Evolutionary conservation across 2,329 filamentous ascomycete species (phyloP).

Genomic region (Penicillium sclerotigenum): DNA sequence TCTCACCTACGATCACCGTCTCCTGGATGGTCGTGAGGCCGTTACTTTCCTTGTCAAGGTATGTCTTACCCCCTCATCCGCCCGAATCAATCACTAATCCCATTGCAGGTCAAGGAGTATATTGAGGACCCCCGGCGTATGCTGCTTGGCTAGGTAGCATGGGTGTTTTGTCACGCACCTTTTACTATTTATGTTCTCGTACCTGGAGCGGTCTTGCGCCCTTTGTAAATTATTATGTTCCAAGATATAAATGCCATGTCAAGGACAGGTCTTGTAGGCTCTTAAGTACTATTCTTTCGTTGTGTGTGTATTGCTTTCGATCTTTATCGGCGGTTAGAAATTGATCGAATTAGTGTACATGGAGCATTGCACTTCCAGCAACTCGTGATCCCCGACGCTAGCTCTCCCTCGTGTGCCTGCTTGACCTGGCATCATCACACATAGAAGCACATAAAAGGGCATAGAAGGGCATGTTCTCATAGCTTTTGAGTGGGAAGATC

Average conservation of each 20-base stretch:
- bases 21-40: conserved; percentile 91
- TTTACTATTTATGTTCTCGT: conserved; percentile 13
- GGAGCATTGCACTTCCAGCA: background rate
- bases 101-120: conserved; percentile 73
- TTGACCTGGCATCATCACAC: background rate
- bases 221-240: conserved; percentile 32
- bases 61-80: conserved; percentile 11
- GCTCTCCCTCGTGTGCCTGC: background rate
- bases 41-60: conserved; percentile 92
- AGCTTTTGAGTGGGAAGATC: background rate
- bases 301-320: background rate
- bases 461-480: background rate
- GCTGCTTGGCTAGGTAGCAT: conserved; percentile 58
- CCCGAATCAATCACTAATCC: conserved; percentile 12
- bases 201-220: conserved; percentile 16
- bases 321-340: background rate
- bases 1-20: conserved; percentile 93
- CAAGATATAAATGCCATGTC: conserved; percentile 22
- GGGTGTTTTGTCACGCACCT: background rate
- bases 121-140: conserved; percentile 94
- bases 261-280: conserved; percentile 6
- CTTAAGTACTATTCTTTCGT: background rate
- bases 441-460: background rate
- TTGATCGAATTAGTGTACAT: background rate
- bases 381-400: background rate